phyloP scores from a whole-genome alignment of 2,329 filamentous ascomycete species.

The Beauveria medogensis region DNA sequence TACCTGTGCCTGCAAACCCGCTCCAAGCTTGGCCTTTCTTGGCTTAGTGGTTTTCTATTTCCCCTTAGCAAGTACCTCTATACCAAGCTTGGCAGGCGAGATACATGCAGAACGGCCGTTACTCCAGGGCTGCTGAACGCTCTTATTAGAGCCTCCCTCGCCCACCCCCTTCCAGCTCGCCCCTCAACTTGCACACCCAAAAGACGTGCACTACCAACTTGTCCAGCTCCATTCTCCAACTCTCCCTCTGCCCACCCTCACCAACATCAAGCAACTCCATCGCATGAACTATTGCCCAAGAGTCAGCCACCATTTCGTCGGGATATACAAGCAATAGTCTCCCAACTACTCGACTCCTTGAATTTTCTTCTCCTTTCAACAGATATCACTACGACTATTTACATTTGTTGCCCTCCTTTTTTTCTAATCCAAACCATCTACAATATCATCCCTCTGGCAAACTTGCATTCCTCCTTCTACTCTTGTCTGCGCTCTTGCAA shows the following conservation, averaged over 20 bases:
- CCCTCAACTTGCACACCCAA: not conserved
- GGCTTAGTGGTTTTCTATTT: too few relatives aligned
- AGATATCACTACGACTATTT: not conserved
- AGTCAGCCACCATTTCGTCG: not conserved
- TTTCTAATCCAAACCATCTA: not conserved
- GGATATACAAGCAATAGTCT: constrained; percentile 5
- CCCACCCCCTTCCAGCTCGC: not conserved
- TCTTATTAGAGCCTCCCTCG: constrained; percentile 6
- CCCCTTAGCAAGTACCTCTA: too few relatives aligned
- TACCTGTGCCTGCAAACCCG: not conserved
- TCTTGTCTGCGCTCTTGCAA: not conserved
- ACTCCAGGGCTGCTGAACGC: not conserved
- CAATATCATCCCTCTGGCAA: not conserved
- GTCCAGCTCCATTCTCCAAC: too few relatives aligned
- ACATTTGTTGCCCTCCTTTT: not conserved
- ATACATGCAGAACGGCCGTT: not conserved
- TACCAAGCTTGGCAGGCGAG: too few relatives aligned
- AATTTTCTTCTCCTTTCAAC: not conserved
- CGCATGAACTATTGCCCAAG: not conserved
- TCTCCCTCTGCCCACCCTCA: not conserved
- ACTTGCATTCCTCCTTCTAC: not conserved
- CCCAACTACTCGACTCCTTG: not conserved
- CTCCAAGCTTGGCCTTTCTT: too few relatives aligned
- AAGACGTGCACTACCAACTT: too few relatives aligned
- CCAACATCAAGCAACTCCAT: not conserved